These are phyloP conservation scores for Eruca vesicaria DNA, from an alignment of 441 rosid species.

Conservation along the genomic window DNA sequence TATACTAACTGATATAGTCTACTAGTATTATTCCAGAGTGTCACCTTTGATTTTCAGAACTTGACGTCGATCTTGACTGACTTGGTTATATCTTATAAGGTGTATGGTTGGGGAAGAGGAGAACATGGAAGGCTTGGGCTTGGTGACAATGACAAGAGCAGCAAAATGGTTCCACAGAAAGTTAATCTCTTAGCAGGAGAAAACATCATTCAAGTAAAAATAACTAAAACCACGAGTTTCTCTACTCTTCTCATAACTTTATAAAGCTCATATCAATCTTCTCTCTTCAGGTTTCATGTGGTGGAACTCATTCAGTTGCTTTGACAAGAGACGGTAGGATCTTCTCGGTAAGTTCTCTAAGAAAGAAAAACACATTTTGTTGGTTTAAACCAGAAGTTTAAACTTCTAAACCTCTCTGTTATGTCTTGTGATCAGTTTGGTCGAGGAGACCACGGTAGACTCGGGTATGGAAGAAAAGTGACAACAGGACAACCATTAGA, in stretches of 20 bases:
- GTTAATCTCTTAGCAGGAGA: conserved; percentile 84
- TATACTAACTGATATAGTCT: conserved; percentile 29
- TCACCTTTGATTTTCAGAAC: background rate
- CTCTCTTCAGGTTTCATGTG: conserved; percentile 79
- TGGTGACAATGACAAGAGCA: conserved; percentile 98
- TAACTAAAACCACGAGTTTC: background rate
- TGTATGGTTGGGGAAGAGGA: conserved; percentile 99
- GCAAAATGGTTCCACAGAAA: conserved; percentile 96
- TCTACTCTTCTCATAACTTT: background rate
- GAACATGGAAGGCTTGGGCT: conserved; percentile 98
- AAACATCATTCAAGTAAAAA: conserved; percentile 74
- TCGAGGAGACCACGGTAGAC: conserved; percentile 96
- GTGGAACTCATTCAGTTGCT: conserved; percentile 99
- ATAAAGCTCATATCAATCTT: conserved; percentile 13
- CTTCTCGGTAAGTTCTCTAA: conserved; percentile 70
- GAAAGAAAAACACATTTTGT: background rate
- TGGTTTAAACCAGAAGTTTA: background rate
- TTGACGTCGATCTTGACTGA: conserved; percentile 19
- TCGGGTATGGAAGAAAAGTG: conserved; percentile 83
- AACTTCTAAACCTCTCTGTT: background rate
- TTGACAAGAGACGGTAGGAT: conserved; percentile 79
- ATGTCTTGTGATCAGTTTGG: conserved; percentile 64
- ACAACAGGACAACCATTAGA: conserved; percentile 93
- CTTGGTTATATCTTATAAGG: conserved; percentile 45
- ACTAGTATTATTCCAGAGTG: background rate